Base-by-base conservation (phyloP, 2,329 filamentous ascomycete genomes). In the Dothideomycetes sp. region DNA sequence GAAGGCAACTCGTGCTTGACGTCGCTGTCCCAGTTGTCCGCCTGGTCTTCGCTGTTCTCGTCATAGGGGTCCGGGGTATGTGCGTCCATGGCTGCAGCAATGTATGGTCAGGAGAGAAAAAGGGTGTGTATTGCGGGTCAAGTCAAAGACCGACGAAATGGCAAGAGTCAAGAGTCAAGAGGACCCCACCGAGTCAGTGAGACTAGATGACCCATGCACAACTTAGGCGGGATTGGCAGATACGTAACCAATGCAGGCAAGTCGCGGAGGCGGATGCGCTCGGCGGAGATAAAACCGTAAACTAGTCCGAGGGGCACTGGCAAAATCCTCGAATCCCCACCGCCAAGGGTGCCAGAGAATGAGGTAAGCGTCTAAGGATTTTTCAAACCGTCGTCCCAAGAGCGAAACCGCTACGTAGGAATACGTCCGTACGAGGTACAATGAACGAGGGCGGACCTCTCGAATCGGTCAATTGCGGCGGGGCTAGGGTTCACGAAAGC, bases 31-130 rank as follows among this genome's bases (percentile, higher is more conserved):
- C 55, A 53, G 14, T 48, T 47, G n/a, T 43, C 43, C 15, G 52
- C 55, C 15, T 55, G 54, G 35, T 38, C 52, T 22, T 57, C 54
- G 38, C 49, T 55, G 41, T 38, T 40, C 35, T 55, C 54, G 40
- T 54, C 55, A 45, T 55, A 56, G 5, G 49, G 47, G 15, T 58
- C 52, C 10, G 55, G 51, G 27, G 55, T 53, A 32, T 47, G 45
- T 42, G 49, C 43, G 19, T 56, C 49, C 55, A 57, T 58, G 37
- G 14, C 29, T 17, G 33, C 30, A 16, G 3, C 14, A 37, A 18
- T 31, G 30, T 19, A 30, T 37, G 18, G 19, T 3, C 3, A 24
- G 38, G 19, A 12, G n/a, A n/a, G 9, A 17, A 15, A 12, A 5
- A 8, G 15, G 5, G 5, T 8, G n/a, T 17, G 38, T 31, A 16